These are phyloP conservation scores for Euphorbia tirucalli DNA, from an alignment of 345 rosid genomes.

Conservation along the genomic window DNA sequence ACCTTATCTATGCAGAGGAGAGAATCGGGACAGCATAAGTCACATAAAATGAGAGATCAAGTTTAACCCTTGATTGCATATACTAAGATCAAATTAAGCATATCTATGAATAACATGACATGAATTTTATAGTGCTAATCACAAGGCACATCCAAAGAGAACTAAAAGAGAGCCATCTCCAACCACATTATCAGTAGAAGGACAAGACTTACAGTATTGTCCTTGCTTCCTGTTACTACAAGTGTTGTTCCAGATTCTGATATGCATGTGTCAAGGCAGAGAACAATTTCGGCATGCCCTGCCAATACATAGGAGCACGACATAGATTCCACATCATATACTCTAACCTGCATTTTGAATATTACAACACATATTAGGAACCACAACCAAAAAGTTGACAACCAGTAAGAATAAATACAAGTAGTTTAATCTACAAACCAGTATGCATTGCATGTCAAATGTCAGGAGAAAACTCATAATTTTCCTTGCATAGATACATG, in stretches of 20 bases:
- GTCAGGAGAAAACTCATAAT: background rate
- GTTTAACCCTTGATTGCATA: background rate
- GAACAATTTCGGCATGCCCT: conserved; percentile 77
- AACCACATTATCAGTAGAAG: conserved; percentile 2
- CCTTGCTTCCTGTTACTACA: conserved; percentile 87
- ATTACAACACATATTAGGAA: conserved; percentile 20
- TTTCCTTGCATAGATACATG: background rate
- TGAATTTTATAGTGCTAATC: background rate
- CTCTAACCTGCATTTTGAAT: conserved; percentile 64
- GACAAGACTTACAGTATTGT: conserved; percentile 63
- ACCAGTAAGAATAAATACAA: conserved; percentile 12
- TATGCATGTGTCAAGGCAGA: conserved; percentile 75
- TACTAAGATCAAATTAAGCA: background rate
- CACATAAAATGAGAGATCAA: conserved; percentile 4
- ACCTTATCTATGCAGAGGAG: conserved; percentile 60
- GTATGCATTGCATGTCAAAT: background rate
- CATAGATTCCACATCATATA: conserved; percentile 81
- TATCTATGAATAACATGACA: background rate
- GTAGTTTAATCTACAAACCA: background rate
- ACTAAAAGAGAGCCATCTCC: background rate
- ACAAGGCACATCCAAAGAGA: background rate
- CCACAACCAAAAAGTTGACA: background rate
- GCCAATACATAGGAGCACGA: conserved; percentile 88
- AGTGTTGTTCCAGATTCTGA: conserved; percentile 60
- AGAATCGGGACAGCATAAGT: background rate